Conservation (phyloP, 441 rosid genomes). For the Populus hybrid region DNA sequence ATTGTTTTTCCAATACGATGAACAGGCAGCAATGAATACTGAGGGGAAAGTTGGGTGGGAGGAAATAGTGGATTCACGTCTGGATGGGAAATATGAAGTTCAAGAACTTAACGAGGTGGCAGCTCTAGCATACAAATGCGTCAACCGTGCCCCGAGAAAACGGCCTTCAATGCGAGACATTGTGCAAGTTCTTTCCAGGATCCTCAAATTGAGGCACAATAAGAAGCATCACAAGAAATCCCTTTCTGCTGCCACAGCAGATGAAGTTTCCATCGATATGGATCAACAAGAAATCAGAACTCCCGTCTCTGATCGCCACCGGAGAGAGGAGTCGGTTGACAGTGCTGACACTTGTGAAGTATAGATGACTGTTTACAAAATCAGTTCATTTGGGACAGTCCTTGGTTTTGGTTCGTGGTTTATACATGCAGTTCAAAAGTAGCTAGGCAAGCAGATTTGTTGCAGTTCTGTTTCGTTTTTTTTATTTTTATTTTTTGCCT, state of each 20-base stretch:
- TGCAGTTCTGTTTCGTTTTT: background rate
- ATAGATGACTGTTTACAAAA: slow-evolving; percentile 19
- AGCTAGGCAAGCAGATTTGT: slow-evolving; percentile 21
- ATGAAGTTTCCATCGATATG: slow-evolving; percentile 44
- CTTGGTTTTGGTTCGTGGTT: slow-evolving; percentile 22
- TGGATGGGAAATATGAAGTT: slow-evolving; percentile 67
- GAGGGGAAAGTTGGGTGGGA: slow-evolving; percentile 95
- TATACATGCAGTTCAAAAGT: slow-evolving; percentile 19
- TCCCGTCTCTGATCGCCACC: slow-evolving; percentile 41
- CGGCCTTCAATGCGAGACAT: slow-evolving; percentile 94
- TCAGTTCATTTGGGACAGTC: slow-evolving; percentile 20
- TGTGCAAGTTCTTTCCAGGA: slow-evolving; percentile 74
- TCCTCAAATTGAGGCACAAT: slow-evolving; percentile 58
- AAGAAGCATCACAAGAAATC: slow-evolving; percentile 61
- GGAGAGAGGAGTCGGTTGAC: slow-evolving; percentile 70
- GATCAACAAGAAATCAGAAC: slow-evolving; percentile 49
- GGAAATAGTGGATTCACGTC: slow-evolving; percentile 78
- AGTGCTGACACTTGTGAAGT: slow-evolving; percentile 53
- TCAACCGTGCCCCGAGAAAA: slow-evolving; percentile 63
- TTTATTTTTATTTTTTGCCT: slow-evolving; percentile 9
- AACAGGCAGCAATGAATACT: slow-evolving; percentile 81
- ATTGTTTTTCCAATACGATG: background rate
- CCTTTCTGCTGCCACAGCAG: slow-evolving; percentile 36
- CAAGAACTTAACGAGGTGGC: slow-evolving; percentile 88
- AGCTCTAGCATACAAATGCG: slow-evolving; percentile 79